Conservation (phyloP, 768 basidiomycete genomes). For the Tremella yokohamensis region DNA sequence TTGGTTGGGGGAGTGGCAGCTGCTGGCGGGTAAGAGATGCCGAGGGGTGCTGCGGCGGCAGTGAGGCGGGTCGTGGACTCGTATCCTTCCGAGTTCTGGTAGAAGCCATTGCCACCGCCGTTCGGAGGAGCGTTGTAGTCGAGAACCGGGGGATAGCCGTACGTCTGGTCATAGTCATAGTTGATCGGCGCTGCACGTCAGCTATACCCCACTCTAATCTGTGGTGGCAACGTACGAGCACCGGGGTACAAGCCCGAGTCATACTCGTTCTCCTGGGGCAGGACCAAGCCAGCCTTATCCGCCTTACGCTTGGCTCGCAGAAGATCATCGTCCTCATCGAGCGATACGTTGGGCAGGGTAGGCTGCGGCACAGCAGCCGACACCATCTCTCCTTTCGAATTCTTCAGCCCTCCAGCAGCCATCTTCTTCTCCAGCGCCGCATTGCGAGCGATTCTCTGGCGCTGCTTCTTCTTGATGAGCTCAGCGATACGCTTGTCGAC, state of each 20-base stretch:
- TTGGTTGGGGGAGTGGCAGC: slow-evolving; percentile 7
- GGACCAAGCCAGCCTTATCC: slow-evolving; percentile 3
- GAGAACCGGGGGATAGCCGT: slow-evolving; percentile 27
- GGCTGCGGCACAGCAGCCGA: slow-evolving; percentile 81
- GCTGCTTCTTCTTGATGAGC: slow-evolving; percentile 85
- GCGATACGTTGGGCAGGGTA: slow-evolving; percentile 84
- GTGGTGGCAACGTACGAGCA: not conserved
- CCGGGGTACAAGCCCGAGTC: slow-evolving; percentile 9
- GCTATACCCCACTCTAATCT: not conserved
- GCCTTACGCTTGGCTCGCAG: slow-evolving; percentile 17
- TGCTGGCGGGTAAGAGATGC: slow-evolving; percentile 40
- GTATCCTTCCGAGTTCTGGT: not conserved
- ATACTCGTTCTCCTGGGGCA: slow-evolving; percentile 3
- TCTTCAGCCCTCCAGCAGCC: slow-evolving; percentile 86
- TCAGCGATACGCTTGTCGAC: slow-evolving; percentile 97
- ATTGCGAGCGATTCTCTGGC: slow-evolving; percentile 76
- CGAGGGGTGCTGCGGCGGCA: slow-evolving; percentile 32
- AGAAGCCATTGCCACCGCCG: not conserved
- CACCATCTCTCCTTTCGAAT: slow-evolving; percentile 81
- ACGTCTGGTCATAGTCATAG: slow-evolving; percentile 12
- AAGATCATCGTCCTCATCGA: slow-evolving; percentile 60
- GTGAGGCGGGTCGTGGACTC: slow-evolving; percentile 29
- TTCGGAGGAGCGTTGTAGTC: slow-evolving; percentile 19
- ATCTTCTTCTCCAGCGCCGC: slow-evolving; percentile 82
- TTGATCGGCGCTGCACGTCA: slow-evolving; percentile 7